Evolutionary conservation across 1,284 basidiomycete genomes (phyloP), one percentile per base, ranked within the genome.

Genomic region (Heterobasidion irregulare): DNA sequence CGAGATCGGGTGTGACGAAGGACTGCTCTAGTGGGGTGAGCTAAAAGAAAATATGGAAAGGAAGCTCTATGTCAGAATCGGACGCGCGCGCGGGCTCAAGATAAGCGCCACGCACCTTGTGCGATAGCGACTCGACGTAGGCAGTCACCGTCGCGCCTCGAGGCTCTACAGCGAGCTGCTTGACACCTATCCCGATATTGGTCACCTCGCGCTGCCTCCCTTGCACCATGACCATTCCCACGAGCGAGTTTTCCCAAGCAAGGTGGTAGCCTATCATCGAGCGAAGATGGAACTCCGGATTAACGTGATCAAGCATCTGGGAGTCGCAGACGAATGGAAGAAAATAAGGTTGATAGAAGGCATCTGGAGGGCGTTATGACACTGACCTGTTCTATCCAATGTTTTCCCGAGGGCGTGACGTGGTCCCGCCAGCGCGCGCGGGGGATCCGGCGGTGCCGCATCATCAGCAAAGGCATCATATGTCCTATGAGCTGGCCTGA

Each of bases 181-280:
- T 84, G 62, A 89, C 77, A 4, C 84, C 86, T 18, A 91, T 72
- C 2, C 88, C 89, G 60, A 91, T 83, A 67, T 89, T 88, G 61
- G 87, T 74, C 45, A 90, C 88, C 57, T 86, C 82, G 51, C 80
- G 77, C 58, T 83, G 82, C 7, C 76, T 75, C 6, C 88, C 88
- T 62, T 90, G 87, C 2, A 86, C 86, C 80, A 89, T 90, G 46
- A 86, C 84, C 84, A 91, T 87, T 15, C 84, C 86, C 55, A 86
- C 80, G 10, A 89, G 67, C 10, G 83, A 85, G 58, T 78, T 78
- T 57, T 84, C 79, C 62, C 77, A 83, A 2, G 82, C 75, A 45
- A 88, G 79, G 58, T 88, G 85, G 62, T 89, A 90, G 3, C 88
- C 88, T 56, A 90, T 89, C 78, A 85, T 85, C 1, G 84, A 83